Evolutionary conservation across 164 flowering plant genomes (phyloP), one percentile per base, ranked within the genome.

Genomic region (Aristolochia fimbriata): DNA sequence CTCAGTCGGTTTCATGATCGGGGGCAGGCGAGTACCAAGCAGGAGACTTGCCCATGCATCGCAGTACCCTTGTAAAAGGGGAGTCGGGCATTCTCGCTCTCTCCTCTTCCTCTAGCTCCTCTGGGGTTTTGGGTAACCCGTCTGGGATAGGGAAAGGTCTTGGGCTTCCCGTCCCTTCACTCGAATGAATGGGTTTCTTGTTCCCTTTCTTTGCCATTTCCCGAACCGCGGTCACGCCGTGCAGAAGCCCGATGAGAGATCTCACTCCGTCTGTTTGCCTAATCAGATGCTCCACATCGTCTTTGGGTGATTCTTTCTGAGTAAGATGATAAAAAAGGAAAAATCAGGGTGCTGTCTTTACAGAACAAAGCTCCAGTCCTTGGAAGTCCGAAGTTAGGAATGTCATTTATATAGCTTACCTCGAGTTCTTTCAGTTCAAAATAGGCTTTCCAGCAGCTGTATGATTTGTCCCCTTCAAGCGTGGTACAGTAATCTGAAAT

Each of bases 91-190:
- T 81, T 70, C 72, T 81, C 4, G 65, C 79, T 13, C 62, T 63
- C 73, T 89, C 96, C 69, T 92, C 98, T 65, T 92, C 98, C 57
- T 85, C 90, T 9, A 89, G 14, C 69, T 89, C 98, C 53, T 79
- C 80, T 21, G 19, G 37, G 0, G 83, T 64, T 60, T 84, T 89
- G 0, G 96, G 98, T 71, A 92, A 58, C 27, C 96, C 93, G 45
- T 92, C 98, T 9, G 96, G 96, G 22, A 85, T 63, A 0, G 83
- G 93, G 22, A 58, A 70, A 0, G 31, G 75, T 10, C 46, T 73
- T 41, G 24, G 49, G 6, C 15, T 59, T 37, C 57, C 62, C 16
- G 66, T 58, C 60, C 58, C 67, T 68, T 22, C 33, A 25, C 15
- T 68, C 61, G 13, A 6, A 37, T 11, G 21, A 24, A 22, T 58